Evolutionary conservation across 768 basidiomycete species (phyloP).

Genomic region (Pluteus cervinus): DNA sequence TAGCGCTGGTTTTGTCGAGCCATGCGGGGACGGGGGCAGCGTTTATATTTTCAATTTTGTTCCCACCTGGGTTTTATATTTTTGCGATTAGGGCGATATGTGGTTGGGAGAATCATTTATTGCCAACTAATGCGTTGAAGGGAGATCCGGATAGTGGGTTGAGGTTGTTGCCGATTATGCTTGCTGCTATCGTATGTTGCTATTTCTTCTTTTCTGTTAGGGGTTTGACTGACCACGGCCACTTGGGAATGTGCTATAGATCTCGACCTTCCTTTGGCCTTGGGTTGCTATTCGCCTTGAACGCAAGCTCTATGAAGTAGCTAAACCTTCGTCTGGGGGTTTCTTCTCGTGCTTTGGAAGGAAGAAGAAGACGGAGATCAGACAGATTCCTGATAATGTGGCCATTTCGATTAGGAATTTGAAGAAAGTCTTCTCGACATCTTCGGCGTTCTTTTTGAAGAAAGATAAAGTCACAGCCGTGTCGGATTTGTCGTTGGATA

Average conservation of each 20-base stretch:
- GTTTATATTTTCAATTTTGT: conserved; percentile 61
- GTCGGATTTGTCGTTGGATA: conserved; percentile 56
- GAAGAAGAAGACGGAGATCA: conserved; percentile 10
- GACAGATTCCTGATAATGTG: conserved; percentile 27
- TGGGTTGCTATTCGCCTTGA: conserved; percentile 57
- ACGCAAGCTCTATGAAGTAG: conserved; percentile 54
- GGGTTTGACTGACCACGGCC: neutral
- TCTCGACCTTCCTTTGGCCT: conserved; percentile 73
- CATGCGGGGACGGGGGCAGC: conserved; percentile 39
- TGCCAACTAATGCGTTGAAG: conserved; percentile 46
- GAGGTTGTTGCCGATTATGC: conserved; percentile 49
- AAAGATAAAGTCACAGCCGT: conserved; percentile 56
- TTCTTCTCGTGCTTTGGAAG: conserved; percentile 31
- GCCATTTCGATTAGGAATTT: conserved; percentile 62
- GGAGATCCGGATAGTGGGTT: conserved; percentile 58
- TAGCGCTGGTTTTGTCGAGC: conserved; percentile 49
- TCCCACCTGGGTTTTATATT: conserved; percentile 73
- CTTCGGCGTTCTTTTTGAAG: conserved; percentile 39
- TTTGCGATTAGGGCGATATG: conserved; percentile 64
- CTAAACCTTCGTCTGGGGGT: conserved; percentile 21
- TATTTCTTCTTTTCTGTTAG: neutral
- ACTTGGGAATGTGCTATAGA: conserved; percentile 30
- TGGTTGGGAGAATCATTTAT: conserved; percentile 58
- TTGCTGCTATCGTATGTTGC: conserved; percentile 54
- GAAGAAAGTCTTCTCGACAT: conserved; percentile 50